Conservation (phyloP, 257 asterid genomes). For the Striga asiatica region DNA sequence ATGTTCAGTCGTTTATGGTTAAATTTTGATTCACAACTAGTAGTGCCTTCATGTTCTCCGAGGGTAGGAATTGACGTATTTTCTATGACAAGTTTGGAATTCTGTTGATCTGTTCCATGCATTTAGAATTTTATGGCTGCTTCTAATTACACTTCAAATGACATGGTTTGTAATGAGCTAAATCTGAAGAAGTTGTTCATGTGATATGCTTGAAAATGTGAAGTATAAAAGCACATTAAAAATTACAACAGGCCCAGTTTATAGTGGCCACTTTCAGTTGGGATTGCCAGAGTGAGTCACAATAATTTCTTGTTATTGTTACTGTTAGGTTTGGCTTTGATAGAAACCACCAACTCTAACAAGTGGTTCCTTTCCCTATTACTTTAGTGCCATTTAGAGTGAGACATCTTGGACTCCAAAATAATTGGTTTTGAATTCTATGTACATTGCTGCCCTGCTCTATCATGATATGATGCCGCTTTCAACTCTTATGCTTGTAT, state of each 20-base stretch:
- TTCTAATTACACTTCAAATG: not conserved
- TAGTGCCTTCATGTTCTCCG: not conserved
- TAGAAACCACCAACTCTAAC: not conserved
- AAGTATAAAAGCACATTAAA: not conserved
- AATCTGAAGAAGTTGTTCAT: not conserved
- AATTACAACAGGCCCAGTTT: not conserved
- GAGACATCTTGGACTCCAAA: not conserved
- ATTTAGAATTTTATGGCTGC: not conserved
- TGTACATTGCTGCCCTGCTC: not conserved
- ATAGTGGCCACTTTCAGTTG: not conserved
- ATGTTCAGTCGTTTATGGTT: constrained; percentile 1
- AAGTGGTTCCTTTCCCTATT: not conserved
- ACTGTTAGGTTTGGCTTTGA: not conserved
- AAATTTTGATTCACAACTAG: not conserved
- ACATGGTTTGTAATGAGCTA: not conserved
- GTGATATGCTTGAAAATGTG: not conserved
- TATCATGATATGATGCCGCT: not conserved
- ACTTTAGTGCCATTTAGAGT: not conserved
- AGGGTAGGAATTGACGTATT: not conserved
- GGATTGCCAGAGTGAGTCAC: not conserved
- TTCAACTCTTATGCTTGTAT: not conserved
- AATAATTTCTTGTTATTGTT: not conserved
- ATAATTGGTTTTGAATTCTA: not conserved
- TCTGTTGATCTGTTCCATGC: not conserved
- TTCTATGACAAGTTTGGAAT: not conserved